Evolutionary conservation across 2,329 filamentous ascomycete genomes (phyloP), one percentile per base, ranked within the genome.

Genomic region (Alternaria ventricosa): DNA sequence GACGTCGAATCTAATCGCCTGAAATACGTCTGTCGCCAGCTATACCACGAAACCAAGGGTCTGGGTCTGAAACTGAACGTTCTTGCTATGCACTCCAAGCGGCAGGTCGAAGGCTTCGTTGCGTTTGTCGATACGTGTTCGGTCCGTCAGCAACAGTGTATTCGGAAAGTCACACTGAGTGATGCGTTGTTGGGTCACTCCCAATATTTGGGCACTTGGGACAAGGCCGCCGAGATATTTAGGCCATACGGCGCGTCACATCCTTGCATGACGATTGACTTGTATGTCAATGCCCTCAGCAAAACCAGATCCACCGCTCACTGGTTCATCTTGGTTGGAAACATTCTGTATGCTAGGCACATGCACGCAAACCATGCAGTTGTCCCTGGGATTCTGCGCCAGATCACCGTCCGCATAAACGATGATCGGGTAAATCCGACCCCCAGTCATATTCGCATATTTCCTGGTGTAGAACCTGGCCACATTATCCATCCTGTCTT

Each of bases 401-500:
- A 5, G n/a, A n/a, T n/a, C n/a, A n/a, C n/a, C n/a, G n/a, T n/a
- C n/a, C n/a, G n/a, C n/a, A n/a, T n/a, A 2, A 9, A 36, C 33
- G 15, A 36, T 36, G 15, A 28, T 28, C 27, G 27, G 27, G 9
- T 4, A 4, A 0, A 36, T 7, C 33, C 33, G 5, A 36, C n/a
- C 0, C 33, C 41, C 2, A 12, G 10, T 44, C 41, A 22, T 5
- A 44, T 44, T 3, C 18, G 43, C 5, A 8, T 45, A 6, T 45
- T 45, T 0, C 43, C 11, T 13, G 43, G 43, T 45, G 5, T 0
- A 20, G 43, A 3, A 0, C 18, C 18, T 6, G 18, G 43, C 12
- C 1, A 45, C 11, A 0, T 13, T 4, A 0, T 8, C 0, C 10
- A 8, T 0, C 3, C 43, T 18, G 18, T 4, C 0, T 45, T 22